Evolutionary conservation across 768 basidiomycete species (phyloP), one percentile per base, ranked within the genome.

Genomic region (Pleurotus ostreatus): DNA sequence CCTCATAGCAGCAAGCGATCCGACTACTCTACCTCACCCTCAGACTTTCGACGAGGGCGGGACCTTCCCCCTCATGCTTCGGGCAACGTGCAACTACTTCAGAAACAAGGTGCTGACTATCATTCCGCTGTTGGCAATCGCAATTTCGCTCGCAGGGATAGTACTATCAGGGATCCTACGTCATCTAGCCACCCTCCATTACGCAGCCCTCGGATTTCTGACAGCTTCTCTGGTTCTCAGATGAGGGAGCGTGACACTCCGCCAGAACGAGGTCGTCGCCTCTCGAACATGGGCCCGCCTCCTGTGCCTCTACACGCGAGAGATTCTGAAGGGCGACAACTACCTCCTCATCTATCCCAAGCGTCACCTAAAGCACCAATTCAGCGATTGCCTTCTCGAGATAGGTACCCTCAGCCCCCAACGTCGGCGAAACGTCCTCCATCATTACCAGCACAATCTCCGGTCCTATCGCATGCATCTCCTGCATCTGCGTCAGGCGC

Each of bases 291-390:
- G 80, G 81, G 79, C 11, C 81, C 80, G 22, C 80, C 82, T 12
- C 75, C 79, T 5, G 64, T 80, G 34, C 78, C 80, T 8, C 40
- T 66, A 40, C 74, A 73, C 59, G 68, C 73, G 5, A 73, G 70
- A 58, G 81, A 81, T 18, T 61, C 63, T 11, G 30, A 34, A 26
- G 76, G 71, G 9, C 72, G 84, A 30, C 83, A 84, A 59, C 63
- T 82, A 1, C 85, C 85, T 4, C 83, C 85, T 11, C 86, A 85
- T 65, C 65, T 86, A 39, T 66, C 75, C 4, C 73, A 75, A 54
- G 49, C 62, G 18, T 68, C 73, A 18, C 63, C 74, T 4, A 15
- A 62, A 49, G 52, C 61, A 26, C 48, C 65, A 22, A 68, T 63
- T 43, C 68, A 72, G 38, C 73, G 74, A 46, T 70, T 76, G 51